Evolutionary conservation across 169 alveolate genomes (phyloP), one percentile per base, ranked within the genome.

Genomic region (Cyclospora cayetanensis): DNA sequence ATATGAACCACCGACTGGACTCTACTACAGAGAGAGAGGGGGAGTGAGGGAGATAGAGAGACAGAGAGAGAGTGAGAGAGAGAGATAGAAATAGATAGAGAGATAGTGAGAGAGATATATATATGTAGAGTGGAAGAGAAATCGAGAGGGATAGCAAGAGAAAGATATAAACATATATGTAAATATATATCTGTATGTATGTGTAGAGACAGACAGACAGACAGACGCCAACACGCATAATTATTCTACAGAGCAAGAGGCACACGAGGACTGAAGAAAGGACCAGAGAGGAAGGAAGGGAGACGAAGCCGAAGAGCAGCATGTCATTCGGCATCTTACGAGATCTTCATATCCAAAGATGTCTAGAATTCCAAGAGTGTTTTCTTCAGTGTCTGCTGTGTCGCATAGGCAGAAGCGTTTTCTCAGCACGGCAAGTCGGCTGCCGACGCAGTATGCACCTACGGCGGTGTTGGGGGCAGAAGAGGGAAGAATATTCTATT

Each of bases 331-430:
- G n/a, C n/a, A n/a, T 3, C 89, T 52, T 34, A 79, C 89, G 27
- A 43, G 27, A 31, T 79, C 89, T 20, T 79, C 89, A 42, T 46
- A 79, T 39, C 89, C 89, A 29, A 79, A 79, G 27, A 79, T 43
- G 74, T 79, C 89, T 27, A 79, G 89, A 52, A 79, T 37, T 1
- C 89, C 89, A 29, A 79, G n/a, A 27, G 60, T 18, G 31, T 31
- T 27, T 52, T 25, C 35, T 27, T 72, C 89, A 1, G 3, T 34
- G 25, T 74, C 65, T 22, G 34, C 83, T 70, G 42, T 46, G 12
- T 18, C 83, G 34, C 76, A n/a, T 63, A 11, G 11, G 60, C 7
- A 12, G 76, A 63, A 25, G 27, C 9, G 27, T 20, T 22, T 63
- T 63, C 76, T 63, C 76, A n/a, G 27, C 76, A n/a, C 20, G 12